These are phyloP conservation scores for Cocos nucifera DNA, from an alignment of 176 grass and related monocot genomes.

Conservation along the genomic window DNA sequence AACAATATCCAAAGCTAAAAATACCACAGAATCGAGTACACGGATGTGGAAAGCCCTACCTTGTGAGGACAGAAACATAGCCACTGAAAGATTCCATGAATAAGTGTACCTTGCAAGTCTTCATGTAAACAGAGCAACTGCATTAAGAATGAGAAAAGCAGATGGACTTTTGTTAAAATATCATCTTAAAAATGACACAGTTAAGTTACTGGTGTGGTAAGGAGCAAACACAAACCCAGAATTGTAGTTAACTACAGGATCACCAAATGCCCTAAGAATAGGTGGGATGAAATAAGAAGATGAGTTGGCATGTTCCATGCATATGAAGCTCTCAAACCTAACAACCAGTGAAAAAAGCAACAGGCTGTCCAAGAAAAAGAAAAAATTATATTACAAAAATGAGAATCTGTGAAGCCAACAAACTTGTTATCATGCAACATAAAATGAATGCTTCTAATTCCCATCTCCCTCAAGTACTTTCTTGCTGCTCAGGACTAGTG, in stretches of 20 bases:
- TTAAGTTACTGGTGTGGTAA: not conserved
- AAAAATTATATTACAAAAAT: too few relatives aligned
- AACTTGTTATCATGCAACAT: conserved; percentile 39
- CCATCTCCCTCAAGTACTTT: conserved; percentile 50
- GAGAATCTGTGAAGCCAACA: not conserved
- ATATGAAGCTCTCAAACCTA: conserved; percentile 37
- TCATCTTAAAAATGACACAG: not conserved
- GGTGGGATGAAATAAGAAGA: conserved; percentile 72
- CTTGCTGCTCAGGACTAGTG: conserved; percentile 36
- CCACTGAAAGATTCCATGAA: conserved; percentile 51
- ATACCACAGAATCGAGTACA: not conserved
- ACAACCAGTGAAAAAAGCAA: too few relatives aligned
- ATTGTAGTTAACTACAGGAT: conserved; percentile 43
- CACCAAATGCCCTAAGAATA: conserved; percentile 44
- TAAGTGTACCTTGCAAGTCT: conserved; percentile 38
- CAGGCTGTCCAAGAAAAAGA: too few relatives aligned
- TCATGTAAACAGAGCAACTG: conserved; percentile 47
- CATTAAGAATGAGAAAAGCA: conserved; percentile 16
- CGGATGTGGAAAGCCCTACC: conserved; percentile 36
- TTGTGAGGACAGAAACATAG: conserved; percentile 78
- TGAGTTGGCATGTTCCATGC: conserved; percentile 49
- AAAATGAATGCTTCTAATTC: conserved; percentile 54
- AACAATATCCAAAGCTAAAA: not conserved
- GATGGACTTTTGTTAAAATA: not conserved
- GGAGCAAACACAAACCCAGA: conserved; percentile 1